phyloP scores from a whole-genome alignment of 2,329 filamentous ascomycete species.

The Cytospora piceae region DNA sequence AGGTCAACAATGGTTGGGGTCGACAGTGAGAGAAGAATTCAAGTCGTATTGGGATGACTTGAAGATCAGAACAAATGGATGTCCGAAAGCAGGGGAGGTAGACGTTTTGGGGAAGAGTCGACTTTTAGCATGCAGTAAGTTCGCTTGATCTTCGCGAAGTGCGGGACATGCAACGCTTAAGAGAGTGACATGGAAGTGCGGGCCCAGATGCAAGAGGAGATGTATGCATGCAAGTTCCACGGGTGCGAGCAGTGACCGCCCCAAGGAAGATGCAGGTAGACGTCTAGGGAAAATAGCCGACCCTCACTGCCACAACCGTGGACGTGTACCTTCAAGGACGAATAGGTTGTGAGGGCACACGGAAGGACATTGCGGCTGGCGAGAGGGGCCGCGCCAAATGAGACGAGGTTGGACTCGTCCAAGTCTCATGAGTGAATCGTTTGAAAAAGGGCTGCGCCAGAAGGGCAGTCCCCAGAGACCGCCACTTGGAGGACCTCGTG shows the following conservation, averaged over 20 bases:
- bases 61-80: conserved; percentile 43
- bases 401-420: conserved; percentile 22
- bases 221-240: conserved; percentile 26
- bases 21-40: conserved; percentile 34
- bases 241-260: conserved; percentile 36
- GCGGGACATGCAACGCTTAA: conserved; percentile 48
- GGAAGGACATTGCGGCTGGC: conserved; percentile 1
- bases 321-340: conserved; percentile 13
- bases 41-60: conserved; percentile 39
- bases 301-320: conserved; percentile 11
- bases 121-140: conserved; percentile 43
- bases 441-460: conserved; percentile 9
- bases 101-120: conserved; percentile 42
- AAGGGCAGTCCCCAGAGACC: conserved; percentile 9
- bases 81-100: conserved; percentile 32
- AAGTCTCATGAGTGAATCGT: conserved; percentile 24
- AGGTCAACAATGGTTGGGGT: conserved; percentile 20
- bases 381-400: conserved; percentile 26
- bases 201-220: conserved; percentile 29
- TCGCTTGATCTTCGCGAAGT: conserved; percentile 43
- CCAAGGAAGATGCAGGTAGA: conserved; percentile 10
- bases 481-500: conserved; percentile 13
- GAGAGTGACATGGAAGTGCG: conserved; percentile 41
- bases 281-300: conserved; percentile 6
- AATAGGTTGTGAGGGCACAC: conserved; percentile 23